Evolutionary conservation across 305 asterid genomes (phyloP), one percentile per base, ranked within the genome.

Genomic region (Fraxinus angustifolia): DNA sequence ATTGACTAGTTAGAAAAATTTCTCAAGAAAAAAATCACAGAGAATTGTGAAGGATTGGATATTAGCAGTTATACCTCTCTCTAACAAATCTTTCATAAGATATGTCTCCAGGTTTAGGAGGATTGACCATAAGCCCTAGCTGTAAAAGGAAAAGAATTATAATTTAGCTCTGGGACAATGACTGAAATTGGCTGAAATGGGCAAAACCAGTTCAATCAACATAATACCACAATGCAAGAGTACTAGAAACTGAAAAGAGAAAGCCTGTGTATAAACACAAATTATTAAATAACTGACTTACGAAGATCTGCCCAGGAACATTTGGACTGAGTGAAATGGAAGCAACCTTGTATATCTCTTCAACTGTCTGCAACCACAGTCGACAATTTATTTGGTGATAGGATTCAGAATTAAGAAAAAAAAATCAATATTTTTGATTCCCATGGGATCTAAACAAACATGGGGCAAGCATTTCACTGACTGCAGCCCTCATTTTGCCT

Each of bases 281-380:
- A 73, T 28, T 76, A 45, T 35, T 23, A 56, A 19, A 50, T 8
- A 53, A 19, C 23, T 23, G 50, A 83, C 99, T 89, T 91, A 96
- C 99, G 56, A 96, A 93, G 84, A 96, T 93, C 91, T 96, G 99
- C 68, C 91, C 99, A 73, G 99, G 98, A 56, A 96, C 99, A 82
- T 93, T 96, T 74, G 99, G 99, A 86, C 98, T 92, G 79, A 96
- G 94, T 14, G 99, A 77, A 84, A 96, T 96, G 73, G 99, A 96
- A 53, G 99, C 83, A 86, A 96, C 97, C 90, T 96, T 96, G 93
- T 94, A 96, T 79, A 96, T 96, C 91, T 96, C 99, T 86, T 96
- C 98, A 10, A 94, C 98, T 3, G 97, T 80, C 99, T 96, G 94
- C 83, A 87, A 79, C 31, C 89, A 50, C 78, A 82, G 56, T 80